A percentile compares a stretch with the other conserved stretches of the same genome.
Conservation (phyloP, 1,284 basidiomycete genomes). For the Malassezia japonica region DNA sequence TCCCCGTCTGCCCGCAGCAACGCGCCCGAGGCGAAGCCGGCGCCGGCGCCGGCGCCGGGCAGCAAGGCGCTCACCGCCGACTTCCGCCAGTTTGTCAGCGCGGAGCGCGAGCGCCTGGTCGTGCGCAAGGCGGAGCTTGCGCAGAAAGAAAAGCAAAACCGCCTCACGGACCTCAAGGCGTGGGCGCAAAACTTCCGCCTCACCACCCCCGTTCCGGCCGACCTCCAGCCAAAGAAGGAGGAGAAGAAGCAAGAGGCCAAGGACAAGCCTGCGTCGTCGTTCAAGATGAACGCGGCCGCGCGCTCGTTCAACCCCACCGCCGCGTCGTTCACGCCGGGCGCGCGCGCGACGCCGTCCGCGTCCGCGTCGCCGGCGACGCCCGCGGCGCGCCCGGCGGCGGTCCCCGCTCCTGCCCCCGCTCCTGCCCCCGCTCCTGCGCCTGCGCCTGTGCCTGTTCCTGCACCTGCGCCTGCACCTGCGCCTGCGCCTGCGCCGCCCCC, state of each 20-base stretch:
- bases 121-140: constrained; percentile 80
- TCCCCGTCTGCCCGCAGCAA: neutral
- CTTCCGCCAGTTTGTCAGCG: constrained; percentile 42
- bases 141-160: constrained; percentile 86
- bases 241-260: constrained; percentile 24
- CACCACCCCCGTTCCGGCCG: constrained; percentile 84
- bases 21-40: neutral
- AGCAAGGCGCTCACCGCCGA: constrained; percentile 30
- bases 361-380: neutral
- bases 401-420: neutral
- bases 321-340: constrained; percentile 51
- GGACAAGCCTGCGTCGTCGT: constrained; percentile 50
- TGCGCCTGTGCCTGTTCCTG: neutral
- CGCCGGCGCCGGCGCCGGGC: neutral
- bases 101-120: constrained; percentile 50
- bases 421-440: neutral
- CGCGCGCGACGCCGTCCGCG: constrained; percentile 8
- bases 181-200: constrained; percentile 93
- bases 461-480: constrained; percentile 29
- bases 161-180: constrained; percentile 78
- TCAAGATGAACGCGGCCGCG: constrained; percentile 72
- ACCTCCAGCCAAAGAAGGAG: constrained; percentile 62
- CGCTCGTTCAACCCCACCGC: constrained; percentile 53
- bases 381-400: no score
- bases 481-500: constrained; percentile 29